These are phyloP conservation scores for Suillus subalutaceus DNA, from an alignment of 768 basidiomycete genomes.

Conservation along the genomic window DNA sequence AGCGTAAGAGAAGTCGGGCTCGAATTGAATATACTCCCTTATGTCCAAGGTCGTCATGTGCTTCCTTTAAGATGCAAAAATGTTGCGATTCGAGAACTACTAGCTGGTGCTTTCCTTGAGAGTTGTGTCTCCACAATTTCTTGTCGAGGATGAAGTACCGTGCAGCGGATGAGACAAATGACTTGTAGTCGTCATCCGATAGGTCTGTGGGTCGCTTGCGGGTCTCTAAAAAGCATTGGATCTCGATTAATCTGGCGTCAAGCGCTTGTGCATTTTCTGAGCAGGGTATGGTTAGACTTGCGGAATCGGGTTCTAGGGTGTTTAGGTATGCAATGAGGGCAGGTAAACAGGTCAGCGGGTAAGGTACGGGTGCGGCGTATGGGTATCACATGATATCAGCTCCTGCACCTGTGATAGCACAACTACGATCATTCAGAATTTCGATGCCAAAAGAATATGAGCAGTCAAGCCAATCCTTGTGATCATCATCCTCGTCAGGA, in stretches of 20 bases:
- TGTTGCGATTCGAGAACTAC: accelerated
- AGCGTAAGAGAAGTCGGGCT: accelerated
- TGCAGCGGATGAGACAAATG: accelerated
- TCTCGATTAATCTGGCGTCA: accelerated
- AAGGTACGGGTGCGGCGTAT: too few species aligned
- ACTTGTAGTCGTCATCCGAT: too few species aligned
- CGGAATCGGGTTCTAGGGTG: background rate
- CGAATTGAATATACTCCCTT: slow-evolving; percentile 6
- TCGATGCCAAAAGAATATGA: background rate
- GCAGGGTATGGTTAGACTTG: too few species aligned
- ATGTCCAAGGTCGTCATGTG: background rate
- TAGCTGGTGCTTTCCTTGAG: background rate
- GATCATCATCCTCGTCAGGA: background rate
- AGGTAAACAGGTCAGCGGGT: background rate
- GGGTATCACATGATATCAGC: too few species aligned
- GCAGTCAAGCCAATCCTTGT: background rate
- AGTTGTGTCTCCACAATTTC: background rate
- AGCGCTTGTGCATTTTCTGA: too few species aligned
- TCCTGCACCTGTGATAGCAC: too few species aligned
- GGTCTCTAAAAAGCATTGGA: too few species aligned
- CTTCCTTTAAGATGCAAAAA: background rate
- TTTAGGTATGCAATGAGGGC: accelerated
- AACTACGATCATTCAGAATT: background rate
- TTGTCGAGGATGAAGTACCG: accelerated
- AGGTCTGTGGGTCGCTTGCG: too few species aligned